Evolutionary conservation across 1,284 basidiomycete species (phyloP).

Genomic region (Tilletia walkeri): DNA sequence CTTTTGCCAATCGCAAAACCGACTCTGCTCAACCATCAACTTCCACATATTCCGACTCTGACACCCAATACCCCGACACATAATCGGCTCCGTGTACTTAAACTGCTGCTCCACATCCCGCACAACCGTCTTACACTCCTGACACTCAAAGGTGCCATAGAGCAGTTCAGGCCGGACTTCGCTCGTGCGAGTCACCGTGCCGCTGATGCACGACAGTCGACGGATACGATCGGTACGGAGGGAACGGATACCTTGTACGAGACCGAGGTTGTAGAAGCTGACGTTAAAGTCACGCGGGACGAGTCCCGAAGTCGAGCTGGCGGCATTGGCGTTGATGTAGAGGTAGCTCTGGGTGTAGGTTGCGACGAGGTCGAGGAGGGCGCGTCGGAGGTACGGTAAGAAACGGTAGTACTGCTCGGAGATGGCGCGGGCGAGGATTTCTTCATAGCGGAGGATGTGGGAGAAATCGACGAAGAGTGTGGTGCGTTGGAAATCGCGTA

Average conservation of each 20-base stretch:
- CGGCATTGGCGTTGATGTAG: constrained; percentile 71
- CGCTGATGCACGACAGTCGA: constrained; percentile 47
- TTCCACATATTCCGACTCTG: constrained; percentile 88
- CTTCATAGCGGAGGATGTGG: constrained; percentile 84
- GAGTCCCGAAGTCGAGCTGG: constrained; percentile 70
- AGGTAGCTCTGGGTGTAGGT: constrained; percentile 87
- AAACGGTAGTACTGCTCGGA: constrained; percentile 95
- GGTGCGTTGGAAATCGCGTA: constrained; percentile 87
- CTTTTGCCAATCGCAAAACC: constrained; percentile 99
- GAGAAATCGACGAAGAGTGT: constrained; percentile 95
- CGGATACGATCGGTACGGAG: constrained; percentile 60
- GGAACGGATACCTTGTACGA: constrained; percentile 93
- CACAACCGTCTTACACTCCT: constrained; percentile 80
- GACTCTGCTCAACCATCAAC: constrained; percentile 90
- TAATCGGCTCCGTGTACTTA: constrained; percentile 96
- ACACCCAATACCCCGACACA: constrained; percentile 91
- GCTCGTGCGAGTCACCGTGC: constrained; percentile 83
- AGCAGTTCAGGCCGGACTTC: constrained; percentile 95
- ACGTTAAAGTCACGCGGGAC: constrained; percentile 90
- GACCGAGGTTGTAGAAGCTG: constrained; percentile 91
- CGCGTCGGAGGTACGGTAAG: constrained; percentile 86
- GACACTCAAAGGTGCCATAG: constrained; percentile 89
- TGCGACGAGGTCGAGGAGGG: constrained; percentile 81
- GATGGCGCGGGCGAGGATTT: constrained; percentile 87
- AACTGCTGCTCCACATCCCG: constrained; percentile 98